Evolutionary conservation across 805 yeast genomes (phyloP).

Genomic region (Starmerella vaccinii): DNA sequence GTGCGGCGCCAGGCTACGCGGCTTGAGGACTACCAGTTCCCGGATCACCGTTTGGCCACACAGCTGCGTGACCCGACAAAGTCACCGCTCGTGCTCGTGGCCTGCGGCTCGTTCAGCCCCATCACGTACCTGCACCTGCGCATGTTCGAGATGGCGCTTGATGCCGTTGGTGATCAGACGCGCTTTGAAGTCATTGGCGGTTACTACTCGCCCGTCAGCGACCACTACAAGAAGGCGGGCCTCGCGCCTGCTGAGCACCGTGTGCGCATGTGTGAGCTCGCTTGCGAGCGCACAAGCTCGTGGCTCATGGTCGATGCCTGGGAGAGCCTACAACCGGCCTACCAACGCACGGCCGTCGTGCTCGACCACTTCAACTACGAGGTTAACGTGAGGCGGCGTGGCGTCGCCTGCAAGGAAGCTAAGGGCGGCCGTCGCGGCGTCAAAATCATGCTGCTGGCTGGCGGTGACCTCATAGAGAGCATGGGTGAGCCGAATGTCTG

Average conservation of each 20-base stretch:
- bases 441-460: conserved; percentile 91
- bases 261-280: conserved; percentile 95
- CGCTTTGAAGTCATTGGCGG: conserved; percentile 95
- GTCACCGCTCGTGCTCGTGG: conserved; percentile 85
- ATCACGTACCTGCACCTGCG: conserved; percentile 87
- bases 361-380: conserved; percentile 95
- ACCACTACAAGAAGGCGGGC: conserved; percentile 87
- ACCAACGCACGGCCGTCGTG: conserved; percentile 89
- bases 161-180: conserved; percentile 81
- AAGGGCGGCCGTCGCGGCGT: conserved; percentile 54
- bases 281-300: conserved; percentile 89
- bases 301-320: conserved; percentile 99
- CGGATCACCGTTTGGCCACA: conserved; percentile 72
- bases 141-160: conserved; percentile 98
- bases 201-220: conserved; percentile 82
- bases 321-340: conserved; percentile 87
- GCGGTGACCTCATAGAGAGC: conserved; percentile 93
- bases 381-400: conserved; percentile 81
- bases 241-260: conserved; percentile 80
- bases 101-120: conserved; percentile 96
- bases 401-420: conserved; percentile 44
- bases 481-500: conserved; percentile 99
- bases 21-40: conserved; percentile 64
- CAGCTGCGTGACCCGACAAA: conserved; percentile 62
- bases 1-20: conserved; percentile 74